Evolutionary conservation across 2,329 filamentous ascomycete species (phyloP).

Genomic region (Fusarium brachygibbosum): DNA sequence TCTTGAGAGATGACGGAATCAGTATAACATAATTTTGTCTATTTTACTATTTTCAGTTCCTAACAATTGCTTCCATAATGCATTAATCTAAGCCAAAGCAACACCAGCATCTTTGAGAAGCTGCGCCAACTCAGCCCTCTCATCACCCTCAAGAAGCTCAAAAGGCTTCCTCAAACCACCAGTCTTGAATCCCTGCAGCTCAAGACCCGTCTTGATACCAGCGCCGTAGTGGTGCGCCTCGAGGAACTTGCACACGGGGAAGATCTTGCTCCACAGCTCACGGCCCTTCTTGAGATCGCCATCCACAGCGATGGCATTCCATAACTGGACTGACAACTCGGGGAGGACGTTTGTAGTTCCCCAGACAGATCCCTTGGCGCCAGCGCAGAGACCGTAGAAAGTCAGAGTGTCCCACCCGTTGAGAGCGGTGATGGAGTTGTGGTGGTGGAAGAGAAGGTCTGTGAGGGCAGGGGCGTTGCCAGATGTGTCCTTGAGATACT

Average conservation of each 20-base stretch:
- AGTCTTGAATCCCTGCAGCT: slow-evolving; percentile 60
- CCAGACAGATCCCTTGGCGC: slow-evolving; percentile 64
- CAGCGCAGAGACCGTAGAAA: slow-evolving; percentile 65
- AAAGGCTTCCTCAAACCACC: slow-evolving; percentile 65
- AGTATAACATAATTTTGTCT: too few species aligned
- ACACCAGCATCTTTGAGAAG: slow-evolving; percentile 58
- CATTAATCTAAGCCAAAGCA: slow-evolving; percentile 28
- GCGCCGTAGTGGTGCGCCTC: slow-evolving; percentile 63
- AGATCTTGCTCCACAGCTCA: slow-evolving; percentile 64
- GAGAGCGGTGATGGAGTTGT: slow-evolving; percentile 60
- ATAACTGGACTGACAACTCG: slow-evolving; percentile 62
- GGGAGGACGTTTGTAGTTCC: slow-evolving; percentile 65
- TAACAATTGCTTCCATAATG: too few species aligned
- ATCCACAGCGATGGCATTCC: slow-evolving; percentile 57
- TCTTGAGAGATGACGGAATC: too few species aligned
- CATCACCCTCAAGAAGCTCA: slow-evolving; percentile 51
- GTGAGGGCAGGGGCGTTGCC: slow-evolving; percentile 64
- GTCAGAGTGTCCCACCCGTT: slow-evolving; percentile 68
- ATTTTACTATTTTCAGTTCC: too few species aligned
- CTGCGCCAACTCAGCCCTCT: slow-evolving; percentile 53
- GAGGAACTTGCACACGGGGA: slow-evolving; percentile 64
- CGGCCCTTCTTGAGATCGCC: slow-evolving; percentile 59
- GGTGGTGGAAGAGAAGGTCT: slow-evolving; percentile 60
- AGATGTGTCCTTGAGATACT: slow-evolving; percentile 66
- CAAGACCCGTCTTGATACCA: slow-evolving; percentile 64